Base-by-base conservation (phyloP, 2,329 filamentous ascomycete genomes). In the Lasiodiplodia hormozganensis region DNA sequence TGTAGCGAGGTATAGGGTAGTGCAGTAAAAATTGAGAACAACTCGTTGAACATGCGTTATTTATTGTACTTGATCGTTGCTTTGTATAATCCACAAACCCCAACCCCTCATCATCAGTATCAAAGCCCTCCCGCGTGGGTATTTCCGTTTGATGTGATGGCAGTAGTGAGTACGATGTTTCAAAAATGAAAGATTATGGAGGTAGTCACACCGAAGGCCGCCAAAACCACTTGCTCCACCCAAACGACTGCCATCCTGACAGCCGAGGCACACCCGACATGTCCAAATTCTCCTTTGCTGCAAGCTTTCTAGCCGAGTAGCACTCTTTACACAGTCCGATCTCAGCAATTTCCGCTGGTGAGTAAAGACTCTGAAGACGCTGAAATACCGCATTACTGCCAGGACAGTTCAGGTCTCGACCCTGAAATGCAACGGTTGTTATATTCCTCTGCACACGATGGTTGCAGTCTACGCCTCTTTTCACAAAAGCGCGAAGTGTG, bases 251-350 rank as follows among this genome's bases (percentile, higher is more conserved):
- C 18, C 7, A 47, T 4, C 40, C 6, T 6, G 40, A 0, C 7
- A 10, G 18, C 6, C 6, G 7, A 47, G 7, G n/a, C 6, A 3
- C 40, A 5, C 40, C 18, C 18, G 7, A 1, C 18, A 10, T 47
- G 18, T 47, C 6, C 12, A 7, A 14, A n/a, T n/a, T 8, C 18
- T 4, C 40, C 40, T n/a, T 16, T 1, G 2, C 8, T 14, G 3
- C 18, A n/a, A n/a, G 4, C 10, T 8, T 7, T n/a, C 12, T 2
- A 5, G 18, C 2, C 12, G 40, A 47, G 2, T 0, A 3, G 0
- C 8, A 8, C 8, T n/a, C 40, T 47, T 7, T 14, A n/a, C 3
- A 47, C 18, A 47, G 18, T 10, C 40, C 18, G 10, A 47, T 47
- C n/a, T 47, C 18, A 18, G 5, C 40, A 2, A 47, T 18, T 21